Evolutionary conservation across 2,329 filamentous ascomycete species (phyloP).

Genomic region (Trichophyton verrucosum): DNA sequence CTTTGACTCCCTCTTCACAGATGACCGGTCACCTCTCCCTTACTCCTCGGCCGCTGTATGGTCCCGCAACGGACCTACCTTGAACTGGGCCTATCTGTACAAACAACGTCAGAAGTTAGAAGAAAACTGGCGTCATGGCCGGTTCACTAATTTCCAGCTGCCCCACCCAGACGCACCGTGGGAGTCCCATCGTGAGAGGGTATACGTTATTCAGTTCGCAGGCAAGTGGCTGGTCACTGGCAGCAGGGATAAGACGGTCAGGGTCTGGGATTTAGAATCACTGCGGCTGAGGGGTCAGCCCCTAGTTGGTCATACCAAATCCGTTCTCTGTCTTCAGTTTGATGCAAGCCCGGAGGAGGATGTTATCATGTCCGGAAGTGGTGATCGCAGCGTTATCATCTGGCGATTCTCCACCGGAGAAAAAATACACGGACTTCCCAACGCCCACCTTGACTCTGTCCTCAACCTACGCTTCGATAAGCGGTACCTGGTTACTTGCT

Average conservation of each 20-base stretch:
- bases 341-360: constrained; percentile 79
- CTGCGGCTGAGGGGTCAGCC: constrained; percentile 64
- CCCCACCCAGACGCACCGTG: constrained; percentile 68
- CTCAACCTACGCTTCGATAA: constrained; percentile 88
- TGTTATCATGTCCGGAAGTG: constrained; percentile 88
- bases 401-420: constrained; percentile 90
- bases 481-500: constrained; percentile 85
- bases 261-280: constrained; percentile 81
- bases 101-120: constrained; percentile 75
- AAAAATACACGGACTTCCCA: constrained; percentile 59
- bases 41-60: background rate
- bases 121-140: constrained; percentile 78
- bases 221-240: constrained; percentile 81
- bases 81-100: constrained; percentile 92
- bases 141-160: constrained; percentile 75
- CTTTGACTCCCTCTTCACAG: background rate
- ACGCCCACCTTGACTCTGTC: constrained; percentile 80
- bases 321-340: constrained; percentile 89
- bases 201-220: constrained; percentile 88
- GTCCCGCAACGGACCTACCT: constrained; percentile 28
- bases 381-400: constrained; percentile 77
- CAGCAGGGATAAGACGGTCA: constrained; percentile 74
- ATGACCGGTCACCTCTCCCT: background rate
- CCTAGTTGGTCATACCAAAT: constrained; percentile 64
- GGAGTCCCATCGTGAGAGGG: constrained; percentile 82